phyloP scores from a whole-genome alignment of 2,329 filamentous ascomycete species.

The Alternaria incomplexa region DNA sequence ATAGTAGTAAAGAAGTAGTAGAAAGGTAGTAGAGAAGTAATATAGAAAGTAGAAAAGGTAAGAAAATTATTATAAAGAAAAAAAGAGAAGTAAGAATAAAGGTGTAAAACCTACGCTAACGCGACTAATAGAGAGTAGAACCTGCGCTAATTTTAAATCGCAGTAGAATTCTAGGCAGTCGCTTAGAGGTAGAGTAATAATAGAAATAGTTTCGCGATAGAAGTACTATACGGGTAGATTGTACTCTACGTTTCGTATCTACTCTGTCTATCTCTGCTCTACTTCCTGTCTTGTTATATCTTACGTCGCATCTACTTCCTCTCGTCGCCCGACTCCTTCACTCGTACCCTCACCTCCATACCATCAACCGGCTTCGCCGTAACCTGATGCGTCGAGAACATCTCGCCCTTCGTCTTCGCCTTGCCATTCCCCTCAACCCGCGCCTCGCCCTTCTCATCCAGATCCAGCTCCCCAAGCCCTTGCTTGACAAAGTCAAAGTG shows the following conservation, averaged over 20 bases:
- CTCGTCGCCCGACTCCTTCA: background rate
- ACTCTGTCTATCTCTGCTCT: background rate
- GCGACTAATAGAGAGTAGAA: too few relatives aligned
- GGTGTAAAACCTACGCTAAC: too few relatives aligned
- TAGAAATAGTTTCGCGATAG: too few relatives aligned
- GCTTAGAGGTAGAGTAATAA: too few relatives aligned
- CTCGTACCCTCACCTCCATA: constrained; percentile 11
- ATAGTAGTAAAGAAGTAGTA: too few relatives aligned
- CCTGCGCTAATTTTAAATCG: too few relatives aligned
- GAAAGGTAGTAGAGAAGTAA: too few relatives aligned
- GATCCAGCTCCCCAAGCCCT: constrained; percentile 30
- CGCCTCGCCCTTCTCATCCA: constrained; percentile 5
- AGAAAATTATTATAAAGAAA: too few relatives aligned
- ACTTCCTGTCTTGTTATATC: background rate
- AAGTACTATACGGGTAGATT: too few relatives aligned
- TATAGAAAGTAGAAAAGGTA: too few relatives aligned
- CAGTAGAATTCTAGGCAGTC: too few relatives aligned
- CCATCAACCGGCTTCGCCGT: constrained; percentile 23
- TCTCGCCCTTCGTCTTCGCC: constrained; percentile 9
- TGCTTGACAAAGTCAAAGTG: constrained; percentile 53
- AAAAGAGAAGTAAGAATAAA: too few relatives aligned
- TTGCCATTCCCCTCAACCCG: constrained; percentile 2
- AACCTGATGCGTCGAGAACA: constrained; percentile 17
- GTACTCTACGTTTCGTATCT: background rate
- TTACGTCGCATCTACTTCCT: background rate